Percentiles rank a stretch among this genome's conserved stretches.
Conservation (phyloP, 768 basidiomycete genomes). For the Tulasnella sp. region DNA sequence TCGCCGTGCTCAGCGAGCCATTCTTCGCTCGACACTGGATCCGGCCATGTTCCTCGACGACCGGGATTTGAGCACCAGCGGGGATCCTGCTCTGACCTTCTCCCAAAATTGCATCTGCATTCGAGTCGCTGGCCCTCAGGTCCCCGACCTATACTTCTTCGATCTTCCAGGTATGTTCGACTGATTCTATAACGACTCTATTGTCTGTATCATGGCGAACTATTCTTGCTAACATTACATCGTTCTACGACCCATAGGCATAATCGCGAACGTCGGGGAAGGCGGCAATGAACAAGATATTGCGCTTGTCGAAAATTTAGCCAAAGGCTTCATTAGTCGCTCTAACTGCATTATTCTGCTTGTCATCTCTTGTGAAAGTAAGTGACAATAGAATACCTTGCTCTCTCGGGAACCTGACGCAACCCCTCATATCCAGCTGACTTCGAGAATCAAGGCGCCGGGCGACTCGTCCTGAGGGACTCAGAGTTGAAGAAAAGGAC, state of each 20-base stretch:
- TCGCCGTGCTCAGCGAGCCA: slow-evolving; percentile 20
- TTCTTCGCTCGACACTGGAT: slow-evolving; percentile 17
- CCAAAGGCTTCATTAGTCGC: background rate
- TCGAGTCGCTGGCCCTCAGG: slow-evolving; percentile 46
- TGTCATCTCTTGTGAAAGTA: slow-evolving; percentile 13
- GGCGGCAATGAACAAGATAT: slow-evolving; percentile 11
- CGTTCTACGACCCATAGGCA: background rate
- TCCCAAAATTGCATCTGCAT: slow-evolving; percentile 48
- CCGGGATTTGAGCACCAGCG: background rate
- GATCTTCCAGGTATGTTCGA: slow-evolving; percentile 44
- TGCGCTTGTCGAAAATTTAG: slow-evolving; percentile 7
- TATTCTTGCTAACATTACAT: no score
- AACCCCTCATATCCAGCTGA: slow-evolving; percentile 41
- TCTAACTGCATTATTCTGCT: slow-evolving; percentile 4
- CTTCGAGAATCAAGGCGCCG: slow-evolving; percentile 69
- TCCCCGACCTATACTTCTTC: slow-evolving; percentile 53
- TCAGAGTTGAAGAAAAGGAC: slow-evolving; percentile 59
- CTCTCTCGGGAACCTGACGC: background rate
- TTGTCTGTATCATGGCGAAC: no score
- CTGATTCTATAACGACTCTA: background rate
- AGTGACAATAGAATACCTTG: background rate
- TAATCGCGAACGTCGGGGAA: slow-evolving; percentile 10
- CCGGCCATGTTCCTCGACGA: background rate
- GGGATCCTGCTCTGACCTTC: slow-evolving; percentile 27
- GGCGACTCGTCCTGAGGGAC: slow-evolving; percentile 46